A percentile compares a stretch with the other conserved stretches of the same genome.
Evolutionary conservation across 345 rosid species (phyloP).

Genomic region (Populus tremula): DNA sequence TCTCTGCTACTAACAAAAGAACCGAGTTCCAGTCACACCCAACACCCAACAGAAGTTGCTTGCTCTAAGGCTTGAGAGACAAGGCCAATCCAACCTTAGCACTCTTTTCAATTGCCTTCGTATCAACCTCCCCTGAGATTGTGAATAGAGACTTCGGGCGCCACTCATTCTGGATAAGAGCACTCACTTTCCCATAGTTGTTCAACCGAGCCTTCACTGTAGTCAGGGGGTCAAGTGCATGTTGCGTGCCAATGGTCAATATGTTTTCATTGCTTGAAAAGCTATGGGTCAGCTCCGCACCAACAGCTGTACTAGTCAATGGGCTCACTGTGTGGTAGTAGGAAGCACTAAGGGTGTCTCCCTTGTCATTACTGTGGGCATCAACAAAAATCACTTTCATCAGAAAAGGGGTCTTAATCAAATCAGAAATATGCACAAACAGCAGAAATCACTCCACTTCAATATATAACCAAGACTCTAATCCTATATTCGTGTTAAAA

Average conservation of each 20-base stretch:
- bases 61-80: conserved; percentile 68
- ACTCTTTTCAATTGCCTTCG: conserved; percentile 86
- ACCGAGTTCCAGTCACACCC: conserved; percentile 9
- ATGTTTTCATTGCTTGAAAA: conserved; percentile 79
- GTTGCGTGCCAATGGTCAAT: conserved; percentile 78
- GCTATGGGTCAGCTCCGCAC: conserved; percentile 88
- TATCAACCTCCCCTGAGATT: conserved; percentile 87
- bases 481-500: neutral
- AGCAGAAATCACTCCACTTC: neutral
- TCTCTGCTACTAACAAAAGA: conserved; percentile 24
- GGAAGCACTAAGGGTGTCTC: conserved; percentile 70
- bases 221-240: conserved; percentile 86
- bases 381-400: neutral
- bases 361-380: conserved; percentile 72
- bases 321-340: conserved; percentile 89
- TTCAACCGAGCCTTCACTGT: conserved; percentile 82
- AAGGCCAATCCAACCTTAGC: conserved; percentile 87
- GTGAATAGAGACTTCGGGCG: conserved; percentile 85
- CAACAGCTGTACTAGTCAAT: conserved; percentile 76
- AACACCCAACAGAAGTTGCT: conserved; percentile 13
- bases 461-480: neutral
- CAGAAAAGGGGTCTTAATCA: neutral
- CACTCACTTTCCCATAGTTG: conserved; percentile 78
- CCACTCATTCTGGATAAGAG: conserved; percentile 94
- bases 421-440: neutral